These are phyloP conservation scores for Thelonectria olida DNA, from an alignment of 2,329 filamentous ascomycete species.

Conservation along the genomic window DNA sequence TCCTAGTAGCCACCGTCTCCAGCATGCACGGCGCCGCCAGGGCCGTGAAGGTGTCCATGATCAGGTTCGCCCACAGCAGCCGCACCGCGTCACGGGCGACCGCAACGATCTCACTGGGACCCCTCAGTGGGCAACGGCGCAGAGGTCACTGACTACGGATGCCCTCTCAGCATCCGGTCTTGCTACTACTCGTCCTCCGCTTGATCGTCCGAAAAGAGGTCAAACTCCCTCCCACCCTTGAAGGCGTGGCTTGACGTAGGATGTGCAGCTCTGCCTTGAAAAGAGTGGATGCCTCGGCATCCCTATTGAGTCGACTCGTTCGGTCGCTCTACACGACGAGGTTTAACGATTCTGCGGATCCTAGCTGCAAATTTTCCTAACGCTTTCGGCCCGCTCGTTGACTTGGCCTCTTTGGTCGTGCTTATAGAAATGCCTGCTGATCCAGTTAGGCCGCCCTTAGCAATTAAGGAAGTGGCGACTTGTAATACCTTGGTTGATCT, in stretches of 20 bases:
- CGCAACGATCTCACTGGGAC: not conserved
- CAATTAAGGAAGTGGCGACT: too few relatives aligned
- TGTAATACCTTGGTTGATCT: too few relatives aligned
- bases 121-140: not conserved
- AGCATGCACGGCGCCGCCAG: not conserved
- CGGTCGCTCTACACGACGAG: too few relatives aligned
- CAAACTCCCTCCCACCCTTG: conserved; percentile 43
- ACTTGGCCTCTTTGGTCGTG: too few relatives aligned
- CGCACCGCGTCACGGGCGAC: not conserved
- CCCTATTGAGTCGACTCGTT: not conserved
- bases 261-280: not conserved
- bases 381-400: not conserved
- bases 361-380: too few relatives aligned
- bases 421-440: too few relatives aligned
- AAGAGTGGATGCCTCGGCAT: not conserved
- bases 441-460: too few relatives aligned
- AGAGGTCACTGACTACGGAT: not conserved
- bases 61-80: not conserved
- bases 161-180: not conserved
- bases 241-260: not conserved
- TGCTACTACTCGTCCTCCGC: not conserved
- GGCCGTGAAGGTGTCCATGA: not conserved
- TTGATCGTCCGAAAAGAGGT: conserved; percentile 42
- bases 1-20: not conserved
- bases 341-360: too few relatives aligned